Evolutionary conservation across 768 basidiomycete species (phyloP).

Genomic region (Rickenella mellea): DNA sequence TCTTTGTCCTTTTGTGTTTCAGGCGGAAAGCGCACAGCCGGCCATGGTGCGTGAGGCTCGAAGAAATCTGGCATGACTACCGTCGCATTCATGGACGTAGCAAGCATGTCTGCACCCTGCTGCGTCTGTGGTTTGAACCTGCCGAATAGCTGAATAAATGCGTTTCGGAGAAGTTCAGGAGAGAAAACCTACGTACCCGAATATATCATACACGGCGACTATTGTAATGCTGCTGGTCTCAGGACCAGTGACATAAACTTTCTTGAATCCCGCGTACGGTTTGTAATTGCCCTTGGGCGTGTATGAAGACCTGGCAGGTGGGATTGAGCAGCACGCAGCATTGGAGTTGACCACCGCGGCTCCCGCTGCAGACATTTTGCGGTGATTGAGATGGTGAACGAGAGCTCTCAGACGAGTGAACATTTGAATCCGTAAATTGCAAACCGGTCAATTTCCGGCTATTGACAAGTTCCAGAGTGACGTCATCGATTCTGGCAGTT

Average conservation of each 20-base stretch:
- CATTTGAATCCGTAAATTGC: conserved; percentile 11
- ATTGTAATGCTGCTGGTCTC: conserved; percentile 39
- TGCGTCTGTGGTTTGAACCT: conserved; percentile 55
- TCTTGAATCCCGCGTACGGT: conserved; percentile 37
- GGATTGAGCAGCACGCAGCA: conserved; percentile 42
- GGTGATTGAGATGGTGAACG: conserved; percentile 25
- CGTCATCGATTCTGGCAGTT: not conserved
- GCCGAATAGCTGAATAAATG: not conserved
- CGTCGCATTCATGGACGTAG: conserved; percentile 37
- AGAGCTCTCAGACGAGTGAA: conserved; percentile 28
- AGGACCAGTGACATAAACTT: conserved; percentile 19
- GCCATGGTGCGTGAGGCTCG: conserved; percentile 40
- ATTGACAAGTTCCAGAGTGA: not conserved
- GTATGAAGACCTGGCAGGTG: conserved; percentile 45
- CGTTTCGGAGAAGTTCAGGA: not conserved
- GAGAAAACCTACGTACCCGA: conserved; percentile 30
- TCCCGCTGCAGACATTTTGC: conserved; percentile 27
- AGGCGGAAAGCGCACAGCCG: conserved; percentile 42
- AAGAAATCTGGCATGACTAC: conserved; percentile 66
- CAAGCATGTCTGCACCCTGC: conserved; percentile 58
- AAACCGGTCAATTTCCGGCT: not conserved
- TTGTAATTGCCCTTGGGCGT: conserved; percentile 40
- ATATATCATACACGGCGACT: conserved; percentile 54
- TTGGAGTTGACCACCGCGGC: conserved; percentile 19
- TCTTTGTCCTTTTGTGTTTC: conserved; percentile 41